Evolutionary conservation across 2,329 filamentous ascomycete species (phyloP), one percentile per base, ranked within the genome.

Genomic region (Fusarium citri): DNA sequence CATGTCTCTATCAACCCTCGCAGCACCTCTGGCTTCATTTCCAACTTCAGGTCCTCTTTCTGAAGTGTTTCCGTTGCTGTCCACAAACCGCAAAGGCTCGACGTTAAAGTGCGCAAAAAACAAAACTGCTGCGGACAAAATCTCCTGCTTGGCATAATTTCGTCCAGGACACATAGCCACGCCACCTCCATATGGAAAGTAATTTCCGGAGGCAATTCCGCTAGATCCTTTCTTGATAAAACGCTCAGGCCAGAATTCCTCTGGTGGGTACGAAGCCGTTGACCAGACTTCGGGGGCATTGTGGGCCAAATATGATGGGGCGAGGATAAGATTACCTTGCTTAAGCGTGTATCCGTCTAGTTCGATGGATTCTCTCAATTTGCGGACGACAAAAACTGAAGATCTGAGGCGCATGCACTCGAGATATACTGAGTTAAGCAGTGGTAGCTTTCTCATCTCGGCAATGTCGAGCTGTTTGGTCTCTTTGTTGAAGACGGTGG

Each of bases 71-170:
- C 71, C 67, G 3, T 69, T 23, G 0, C 48, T 43, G 15, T 67
- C 51, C 3, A 72, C 56, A 40, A 71, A 73, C 23, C 46, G 31
- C 14, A 72, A 14, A 2, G 69, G 66, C 42, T 72, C 51, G 6
- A 74, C 54, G 14, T 76, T 57, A 23, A 75, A 75, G 2, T 62
- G 54, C 8, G 66, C 50, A 37, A 72, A 61, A 55, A 65, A 63
- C 0, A 76, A n/a, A 15, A 65, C 69, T 3, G 69, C 67, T 28
- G 71, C 64, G 14, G 66, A 67, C 12, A 75, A 40, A 11, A 76
- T 75, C 62, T 76, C 74, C 46, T 72, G 73, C 59, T 74, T 76
- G 9, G 74, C 74, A 28, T 74, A 76, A 22, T 74, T 68, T 5
- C 73, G 62, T 2, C 74, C 74, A 1, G 74, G 73, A n/a, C 74